Evolutionary conservation across 495 filamentous ascomycete genomes (phyloP), one percentile per base, ranked within the genome.

Genomic region (Annulohypoxylon maeteangense): DNA sequence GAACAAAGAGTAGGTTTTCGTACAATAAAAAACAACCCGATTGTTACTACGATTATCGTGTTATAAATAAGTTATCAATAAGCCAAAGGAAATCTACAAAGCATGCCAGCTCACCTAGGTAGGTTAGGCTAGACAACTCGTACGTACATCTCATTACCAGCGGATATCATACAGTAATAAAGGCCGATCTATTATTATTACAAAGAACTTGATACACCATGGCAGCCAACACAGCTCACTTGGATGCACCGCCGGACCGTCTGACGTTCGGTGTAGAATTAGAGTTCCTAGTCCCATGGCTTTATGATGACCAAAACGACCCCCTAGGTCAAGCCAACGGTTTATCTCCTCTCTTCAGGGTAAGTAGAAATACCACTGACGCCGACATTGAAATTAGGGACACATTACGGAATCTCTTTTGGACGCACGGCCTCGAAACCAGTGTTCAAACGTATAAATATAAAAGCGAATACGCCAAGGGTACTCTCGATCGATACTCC

Each of bases 191-290:
- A n/a, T n/a, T n/a, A n/a, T n/a, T n/a, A n/a, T n/a, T n/a, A n/a
- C n/a, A n/a, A n/a, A n/a, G n/a, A n/a, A n/a, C n/a, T n/a, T n/a
- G n/a, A n/a, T n/a, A n/a, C 50, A 53, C 6, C 25, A 53, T 53
- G 48, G 16, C 72, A 45, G 16, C 42, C 51, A 20, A 12, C 20
- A 44, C 20, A 58, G 20, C 40, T 22, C 16, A 7, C 27, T 7
- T 10, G 7, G 23, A 27, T 5, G 4, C 36, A 14, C 36, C 16
- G 22, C 44, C 57, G 2, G 6, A 32, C 0, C 63, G 40, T 1
- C 57, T 67, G 7, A 78, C 75, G 0, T 80, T 79, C 22, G 77
- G 78, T 0, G 66, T 80, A 7, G 77, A 80, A 22, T 23, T 78
- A 0, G 78, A 80, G 51, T 80, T 80, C 23, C 12, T 72, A 1